Evolutionary conservation across 2,329 filamentous ascomycete species (phyloP), one percentile per base, ranked within the genome.

Genomic region (Sodiomyces alkalinus): DNA sequence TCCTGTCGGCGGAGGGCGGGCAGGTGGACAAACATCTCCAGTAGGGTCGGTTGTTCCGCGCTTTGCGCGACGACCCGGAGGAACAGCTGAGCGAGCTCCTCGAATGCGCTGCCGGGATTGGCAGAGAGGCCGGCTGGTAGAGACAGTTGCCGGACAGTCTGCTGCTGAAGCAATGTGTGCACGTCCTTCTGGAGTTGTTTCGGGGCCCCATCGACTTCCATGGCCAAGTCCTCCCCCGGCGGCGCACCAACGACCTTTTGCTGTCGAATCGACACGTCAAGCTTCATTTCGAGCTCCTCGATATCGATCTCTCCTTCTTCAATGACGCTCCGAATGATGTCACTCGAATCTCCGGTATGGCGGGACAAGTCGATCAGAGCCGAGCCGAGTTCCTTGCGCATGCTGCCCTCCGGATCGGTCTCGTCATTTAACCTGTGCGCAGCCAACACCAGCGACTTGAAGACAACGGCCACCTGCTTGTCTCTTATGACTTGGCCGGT

Each of bases 231-330:
- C 17, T 66, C 62, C 26, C 62, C 55, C 15, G 56, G 47, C 2
- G 56, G 40, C 28, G 60, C 57, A n/a, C 64, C 56, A 12, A 69
- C 50, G 20, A 62, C 47, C 24, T 66, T 58, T 32, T 41, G 58
- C 6, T 67, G 65, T 22, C 76, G 68, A 35, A 86, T 69, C 7
- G 74, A 68, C 7, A 76, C 69, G 31, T 81, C 75, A 13, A 92
- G 60, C 39, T 72, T 77, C 53, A 81, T 65, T 52, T 90, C 80
- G 12, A 90, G 55, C 26, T 74, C 67, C 34, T 82, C 71, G 24
- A 90, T 67, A 42, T 90, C 77, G 34, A 83, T 64, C 9, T 75
- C 68, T 6, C 72, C 66, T 22, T 77, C 68, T 19, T 71, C 60
- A 20, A 87, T 65, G 4, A 75, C 67, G n/a, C 62, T 62, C 35